Evolutionary conservation across 2,329 filamentous ascomycete species (phyloP).

Genomic region (Arthrobotrys iridis): DNA sequence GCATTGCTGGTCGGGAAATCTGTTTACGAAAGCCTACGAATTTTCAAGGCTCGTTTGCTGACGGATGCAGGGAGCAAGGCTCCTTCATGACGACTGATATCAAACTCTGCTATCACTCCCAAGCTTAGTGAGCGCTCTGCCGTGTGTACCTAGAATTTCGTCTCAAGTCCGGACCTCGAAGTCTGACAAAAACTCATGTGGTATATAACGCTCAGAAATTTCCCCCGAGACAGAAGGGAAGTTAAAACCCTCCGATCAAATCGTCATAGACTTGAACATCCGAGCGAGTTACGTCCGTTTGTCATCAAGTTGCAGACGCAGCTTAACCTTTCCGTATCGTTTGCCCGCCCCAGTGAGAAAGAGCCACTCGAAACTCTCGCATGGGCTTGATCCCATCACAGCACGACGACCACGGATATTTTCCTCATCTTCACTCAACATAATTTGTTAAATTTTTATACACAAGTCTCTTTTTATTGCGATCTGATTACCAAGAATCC

Average conservation of each 20-base stretch:
- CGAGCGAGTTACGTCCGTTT: slow-evolving; percentile 19
- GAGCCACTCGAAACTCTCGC: not conserved
- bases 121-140: not conserved
- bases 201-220: slow-evolving; percentile 35
- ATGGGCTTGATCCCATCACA: not conserved
- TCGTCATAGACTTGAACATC: slow-evolving; percentile 20
- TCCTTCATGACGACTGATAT: slow-evolving; percentile 26
- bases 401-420: slow-evolving; percentile 22
- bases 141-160: slow-evolving; percentile 20
- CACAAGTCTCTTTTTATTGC: not conserved
- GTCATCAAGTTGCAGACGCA: slow-evolving; percentile 35
- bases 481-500: slow-evolving; percentile 1
- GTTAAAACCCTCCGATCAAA: slow-evolving; percentile 19
- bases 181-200: not conserved
- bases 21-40: slow-evolving; percentile 36
- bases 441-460: slow-evolving; percentile 4
- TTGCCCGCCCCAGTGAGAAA: not conserved
- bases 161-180: slow-evolving; percentile 18
- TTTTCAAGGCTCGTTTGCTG: slow-evolving; percentile 35
- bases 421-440: slow-evolving; percentile 5
- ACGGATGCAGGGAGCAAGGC: slow-evolving; percentile 38
- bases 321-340: slow-evolving; percentile 19
- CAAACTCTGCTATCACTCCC: slow-evolving; percentile 3
- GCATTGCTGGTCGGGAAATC: slow-evolving; percentile 11
- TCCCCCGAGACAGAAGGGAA: slow-evolving; percentile 14